Evolutionary conservation across 108 stramenopile genomes (phyloP).

Genomic region (Cyclotella atomus): DNA sequence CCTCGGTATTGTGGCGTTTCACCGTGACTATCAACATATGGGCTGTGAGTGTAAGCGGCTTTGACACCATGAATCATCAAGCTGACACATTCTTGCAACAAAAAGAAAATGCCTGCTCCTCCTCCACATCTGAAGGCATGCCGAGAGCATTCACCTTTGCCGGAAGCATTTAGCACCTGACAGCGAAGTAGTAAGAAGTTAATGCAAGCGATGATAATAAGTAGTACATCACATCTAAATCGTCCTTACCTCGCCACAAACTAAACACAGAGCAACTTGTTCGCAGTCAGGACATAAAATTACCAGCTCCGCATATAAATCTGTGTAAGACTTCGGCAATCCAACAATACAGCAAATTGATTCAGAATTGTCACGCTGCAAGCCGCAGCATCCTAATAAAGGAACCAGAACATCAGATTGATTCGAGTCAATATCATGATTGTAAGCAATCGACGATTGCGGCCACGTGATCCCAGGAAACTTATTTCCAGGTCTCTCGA

Average conservation of each 20-base stretch:
- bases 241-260: slow-evolving; percentile 74
- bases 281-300: slow-evolving; percentile 74
- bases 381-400: slow-evolving; percentile 25
- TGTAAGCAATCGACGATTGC: slow-evolving; percentile 19
- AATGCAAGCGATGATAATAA: background rate
- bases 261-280: slow-evolving; percentile 83
- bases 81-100: slow-evolving; percentile 91
- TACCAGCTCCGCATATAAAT: slow-evolving; percentile 82
- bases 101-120: slow-evolving; percentile 91
- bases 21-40: slow-evolving; percentile 94
- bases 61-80: slow-evolving; percentile 86
- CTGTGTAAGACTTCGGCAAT: slow-evolving; percentile 87
- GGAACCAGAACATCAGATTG: slow-evolving; percentile 20
- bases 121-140: slow-evolving; percentile 90
- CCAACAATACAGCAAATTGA: slow-evolving; percentile 53
- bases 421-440: slow-evolving; percentile 10
- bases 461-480: slow-evolving; percentile 74
- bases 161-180: slow-evolving; percentile 80
- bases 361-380: background rate
- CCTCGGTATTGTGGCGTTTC: slow-evolving; percentile 92
- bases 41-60: slow-evolving; percentile 91
- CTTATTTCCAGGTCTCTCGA: slow-evolving; percentile 7
- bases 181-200: background rate
- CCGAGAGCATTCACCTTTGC: slow-evolving; percentile 87
- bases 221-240: background rate